A percentile compares a stretch with the other conserved stretches of the same genome.
phyloP scores from a whole-genome alignment of 345 rosid species.

The Arabidopsis suecica region DNA sequence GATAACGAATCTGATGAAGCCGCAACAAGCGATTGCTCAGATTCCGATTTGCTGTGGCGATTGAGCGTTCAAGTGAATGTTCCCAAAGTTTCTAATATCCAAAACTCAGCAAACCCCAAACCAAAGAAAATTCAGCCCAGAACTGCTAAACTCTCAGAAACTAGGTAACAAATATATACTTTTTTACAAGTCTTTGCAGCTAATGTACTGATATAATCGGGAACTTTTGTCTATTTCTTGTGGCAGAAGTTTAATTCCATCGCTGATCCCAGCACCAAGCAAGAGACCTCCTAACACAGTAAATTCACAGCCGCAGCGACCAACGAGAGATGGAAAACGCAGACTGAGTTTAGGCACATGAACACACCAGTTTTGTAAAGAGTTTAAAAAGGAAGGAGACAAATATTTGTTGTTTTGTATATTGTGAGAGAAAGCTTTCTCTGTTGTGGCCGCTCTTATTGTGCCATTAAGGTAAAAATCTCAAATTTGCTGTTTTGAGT shows the following conservation, averaged over 20 bases:
- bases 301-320: slow-evolving; percentile 50
- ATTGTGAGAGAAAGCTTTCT: slow-evolving; percentile 25
- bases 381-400: slow-evolving; percentile 8
- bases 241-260: slow-evolving; percentile 72
- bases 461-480: slow-evolving; percentile 10
- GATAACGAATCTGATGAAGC: slow-evolving; percentile 72
- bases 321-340: slow-evolving; percentile 55
- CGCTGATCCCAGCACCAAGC: slow-evolving; percentile 70
- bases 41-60: slow-evolving; percentile 67
- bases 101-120: slow-evolving; percentile 49
- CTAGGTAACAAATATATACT: slow-evolving; percentile 49
- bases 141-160: slow-evolving; percentile 49
- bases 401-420: slow-evolving; percentile 21
- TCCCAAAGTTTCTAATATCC: slow-evolving; percentile 54
- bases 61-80: slow-evolving; percentile 60
- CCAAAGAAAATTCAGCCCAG: slow-evolving; percentile 61
- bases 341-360: slow-evolving; percentile 62
- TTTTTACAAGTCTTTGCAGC: not conserved
- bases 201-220: not conserved
- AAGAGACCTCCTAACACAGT: slow-evolving; percentile 54
- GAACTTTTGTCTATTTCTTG: slow-evolving; percentile 4
- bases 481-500: slow-evolving; percentile 5
- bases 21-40: slow-evolving; percentile 79
- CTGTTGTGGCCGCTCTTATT: slow-evolving; percentile 19
- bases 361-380: slow-evolving; percentile 36